A percentile compares a stretch with the other conserved stretches of the same genome.
phyloP scores from a whole-genome alignment of 1,284 basidiomycete genomes.

The Rhodotorula sp. region DNA sequence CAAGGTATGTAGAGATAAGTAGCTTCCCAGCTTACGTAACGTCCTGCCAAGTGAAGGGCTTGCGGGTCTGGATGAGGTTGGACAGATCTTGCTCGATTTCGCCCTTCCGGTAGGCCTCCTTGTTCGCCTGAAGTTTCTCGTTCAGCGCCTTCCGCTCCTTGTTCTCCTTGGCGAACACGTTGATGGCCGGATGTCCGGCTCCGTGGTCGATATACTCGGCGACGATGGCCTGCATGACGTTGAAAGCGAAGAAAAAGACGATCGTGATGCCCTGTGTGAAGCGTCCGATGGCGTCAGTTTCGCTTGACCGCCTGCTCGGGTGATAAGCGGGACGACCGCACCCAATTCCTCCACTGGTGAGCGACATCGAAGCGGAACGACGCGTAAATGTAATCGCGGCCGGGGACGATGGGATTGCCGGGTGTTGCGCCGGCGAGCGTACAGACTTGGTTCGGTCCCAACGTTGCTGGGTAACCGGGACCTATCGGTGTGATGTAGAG shows the following conservation, averaged over 20 bases:
- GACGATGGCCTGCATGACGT: constrained; percentile 36
- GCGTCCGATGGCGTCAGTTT: not conserved
- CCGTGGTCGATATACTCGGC: constrained; percentile 41
- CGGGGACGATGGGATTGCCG: constrained; percentile 49
- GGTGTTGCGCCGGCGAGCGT: constrained; percentile 47
- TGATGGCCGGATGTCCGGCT: constrained; percentile 43
- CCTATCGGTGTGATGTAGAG: constrained; percentile 63
- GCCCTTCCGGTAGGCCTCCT: constrained; percentile 40
- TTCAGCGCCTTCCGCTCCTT: constrained; percentile 44
- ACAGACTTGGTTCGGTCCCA: constrained; percentile 48
- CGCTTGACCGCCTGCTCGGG: not conserved
- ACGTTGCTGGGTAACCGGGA: constrained; percentile 47
- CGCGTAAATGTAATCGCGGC: constrained; percentile 54
- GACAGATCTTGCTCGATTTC: constrained; percentile 42
- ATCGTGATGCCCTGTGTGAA: constrained; percentile 51
- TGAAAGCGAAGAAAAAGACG: constrained; percentile 50
- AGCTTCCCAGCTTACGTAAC: constrained; percentile 25
- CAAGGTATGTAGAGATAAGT: no score
- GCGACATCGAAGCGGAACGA: constrained; percentile 64
- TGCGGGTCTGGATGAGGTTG: constrained; percentile 38
- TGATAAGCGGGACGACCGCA: constrained; percentile 13
- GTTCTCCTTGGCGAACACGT: constrained; percentile 47
- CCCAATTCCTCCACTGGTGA: constrained; percentile 67
- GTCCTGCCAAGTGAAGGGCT: constrained; percentile 51
- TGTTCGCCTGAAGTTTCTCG: constrained; percentile 38